Percentiles rank a stretch among this genome's conserved stretches.
phyloP scores from a whole-genome alignment of 2,329 filamentous ascomycete genomes.

The Colletotrichum siamense region DNA sequence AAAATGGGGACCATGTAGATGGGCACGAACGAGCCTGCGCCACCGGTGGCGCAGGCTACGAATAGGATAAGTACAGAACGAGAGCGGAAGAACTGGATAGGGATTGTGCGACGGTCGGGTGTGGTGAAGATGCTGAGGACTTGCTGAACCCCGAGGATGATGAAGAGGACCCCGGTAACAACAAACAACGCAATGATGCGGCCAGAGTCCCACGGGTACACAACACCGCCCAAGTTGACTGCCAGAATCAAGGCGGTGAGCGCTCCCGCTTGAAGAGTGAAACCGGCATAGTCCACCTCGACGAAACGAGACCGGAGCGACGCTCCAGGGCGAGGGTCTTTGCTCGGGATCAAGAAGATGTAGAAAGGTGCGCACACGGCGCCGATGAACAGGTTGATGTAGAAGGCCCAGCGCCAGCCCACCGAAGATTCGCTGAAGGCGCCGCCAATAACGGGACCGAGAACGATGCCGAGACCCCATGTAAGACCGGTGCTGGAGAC shows the following conservation, averaged over 20 bases:
- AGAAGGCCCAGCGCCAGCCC: slow-evolving; percentile 50
- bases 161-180: slow-evolving; percentile 38
- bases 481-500: slow-evolving; percentile 26
- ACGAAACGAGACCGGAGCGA: slow-evolving; percentile 31
- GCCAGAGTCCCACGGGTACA: slow-evolving; percentile 51
- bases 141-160: background rate
- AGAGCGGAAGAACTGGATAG: background rate
- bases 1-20: background rate
- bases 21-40: background rate
- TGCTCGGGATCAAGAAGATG: slow-evolving; percentile 30
- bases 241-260: slow-evolving; percentile 49
- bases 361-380: slow-evolving; percentile 33
- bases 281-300: slow-evolving; percentile 50
- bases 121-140: slow-evolving; percentile 22
- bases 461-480: slow-evolving; percentile 50
- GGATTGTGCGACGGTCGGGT: background rate
- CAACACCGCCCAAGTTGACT: slow-evolving; percentile 53
- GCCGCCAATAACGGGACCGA: slow-evolving; percentile 46
- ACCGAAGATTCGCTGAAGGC: slow-evolving; percentile 42
- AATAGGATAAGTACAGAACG: background rate
- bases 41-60: background rate
- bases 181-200: slow-evolving; percentile 51
- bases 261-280: slow-evolving; percentile 44
- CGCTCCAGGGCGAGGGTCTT: slow-evolving; percentile 23
- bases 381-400: slow-evolving; percentile 59